phyloP scores from a whole-genome alignment of 2,329 filamentous ascomycete genomes.

The Talaromyces amestolkiae region DNA sequence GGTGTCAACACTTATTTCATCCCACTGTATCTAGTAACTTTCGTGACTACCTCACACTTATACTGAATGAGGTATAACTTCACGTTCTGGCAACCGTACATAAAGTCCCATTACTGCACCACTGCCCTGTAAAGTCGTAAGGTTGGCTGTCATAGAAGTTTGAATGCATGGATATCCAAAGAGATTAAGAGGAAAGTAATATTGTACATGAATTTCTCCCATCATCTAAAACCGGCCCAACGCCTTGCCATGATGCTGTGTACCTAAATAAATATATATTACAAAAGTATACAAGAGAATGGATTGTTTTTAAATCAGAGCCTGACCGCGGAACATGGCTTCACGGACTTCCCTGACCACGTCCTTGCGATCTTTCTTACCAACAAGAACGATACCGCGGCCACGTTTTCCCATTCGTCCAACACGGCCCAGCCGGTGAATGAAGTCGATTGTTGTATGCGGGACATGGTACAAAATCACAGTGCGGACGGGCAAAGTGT shows the following conservation, averaged over 20 bases:
- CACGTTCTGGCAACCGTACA: no score
- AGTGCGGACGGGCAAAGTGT: slow-evolving; percentile 85
- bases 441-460: slow-evolving; percentile 96
- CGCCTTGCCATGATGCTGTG: slow-evolving; percentile 11
- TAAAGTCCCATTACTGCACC: no score
- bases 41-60: no score
- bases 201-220: not conserved
- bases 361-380: slow-evolving; percentile 83
- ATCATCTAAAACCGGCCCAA: slow-evolving; percentile 5
- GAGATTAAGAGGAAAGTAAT: not conserved
- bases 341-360: slow-evolving; percentile 88
- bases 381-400: slow-evolving; percentile 83
- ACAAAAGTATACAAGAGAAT: slow-evolving; percentile 10
- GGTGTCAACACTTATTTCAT: no score
- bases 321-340: slow-evolving; percentile 80
- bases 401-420: slow-evolving; percentile 91
- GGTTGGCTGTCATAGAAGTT: no score
- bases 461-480: slow-evolving; percentile 97
- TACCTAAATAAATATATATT: not conserved
- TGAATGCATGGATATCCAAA: slow-evolving; percentile 2
- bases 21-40: no score
- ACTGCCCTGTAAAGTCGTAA: no score
- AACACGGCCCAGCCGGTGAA: slow-evolving; percentile 87
- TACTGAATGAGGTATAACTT: no score
- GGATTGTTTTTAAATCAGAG: slow-evolving; percentile 58